These are phyloP conservation scores for Alternaria incomplexa DNA, from an alignment of 2,329 filamentous ascomycete genomes.

Conservation along the genomic window DNA sequence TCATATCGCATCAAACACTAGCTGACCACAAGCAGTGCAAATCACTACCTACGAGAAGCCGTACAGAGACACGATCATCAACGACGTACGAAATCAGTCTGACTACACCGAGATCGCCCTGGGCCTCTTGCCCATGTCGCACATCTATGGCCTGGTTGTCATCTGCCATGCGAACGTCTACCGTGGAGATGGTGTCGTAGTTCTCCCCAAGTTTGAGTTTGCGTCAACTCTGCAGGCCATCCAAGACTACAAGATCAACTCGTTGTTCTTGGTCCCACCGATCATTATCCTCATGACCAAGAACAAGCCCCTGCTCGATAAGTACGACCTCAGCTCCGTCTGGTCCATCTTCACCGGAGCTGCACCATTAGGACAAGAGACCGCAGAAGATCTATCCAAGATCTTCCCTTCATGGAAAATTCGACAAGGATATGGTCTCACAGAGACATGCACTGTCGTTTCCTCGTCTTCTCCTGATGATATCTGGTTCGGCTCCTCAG, in stretches of 20 bases:
- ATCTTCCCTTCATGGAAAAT: conserved; percentile 70
- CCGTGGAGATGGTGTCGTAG: conserved; percentile 74
- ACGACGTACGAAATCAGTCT: conserved; percentile 44
- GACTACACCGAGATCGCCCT: conserved; percentile 62
- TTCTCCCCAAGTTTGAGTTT: conserved; percentile 79
- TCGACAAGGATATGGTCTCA: conserved; percentile 78
- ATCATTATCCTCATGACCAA: conserved; percentile 80
- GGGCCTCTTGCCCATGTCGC: conserved; percentile 78
- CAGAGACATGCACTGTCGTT: conserved; percentile 77
- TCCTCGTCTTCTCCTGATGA: conserved; percentile 66
- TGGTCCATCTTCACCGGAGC: conserved; percentile 73
- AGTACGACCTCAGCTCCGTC: conserved; percentile 76
- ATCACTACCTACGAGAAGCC: conserved; percentile 59
- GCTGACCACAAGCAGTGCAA: conserved; percentile 57
- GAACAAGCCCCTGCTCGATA: conserved; percentile 63
- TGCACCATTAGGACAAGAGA: conserved; percentile 77
- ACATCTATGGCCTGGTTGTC: conserved; percentile 80
- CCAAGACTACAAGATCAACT: conserved; percentile 70
- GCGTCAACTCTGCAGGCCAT: conserved; percentile 68
- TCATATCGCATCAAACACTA: neutral
- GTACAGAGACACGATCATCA: conserved; percentile 49
- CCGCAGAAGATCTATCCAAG: conserved; percentile 66
- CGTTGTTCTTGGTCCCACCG: conserved; percentile 75
- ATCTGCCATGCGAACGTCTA: conserved; percentile 70
- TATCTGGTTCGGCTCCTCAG: conserved; percentile 73